Percentiles rank a stretch among this genome's conserved stretches.
These are phyloP conservation scores for Trametes meyenii DNA, from an alignment of 768 basidiomycete species.

Conservation along the genomic window DNA sequence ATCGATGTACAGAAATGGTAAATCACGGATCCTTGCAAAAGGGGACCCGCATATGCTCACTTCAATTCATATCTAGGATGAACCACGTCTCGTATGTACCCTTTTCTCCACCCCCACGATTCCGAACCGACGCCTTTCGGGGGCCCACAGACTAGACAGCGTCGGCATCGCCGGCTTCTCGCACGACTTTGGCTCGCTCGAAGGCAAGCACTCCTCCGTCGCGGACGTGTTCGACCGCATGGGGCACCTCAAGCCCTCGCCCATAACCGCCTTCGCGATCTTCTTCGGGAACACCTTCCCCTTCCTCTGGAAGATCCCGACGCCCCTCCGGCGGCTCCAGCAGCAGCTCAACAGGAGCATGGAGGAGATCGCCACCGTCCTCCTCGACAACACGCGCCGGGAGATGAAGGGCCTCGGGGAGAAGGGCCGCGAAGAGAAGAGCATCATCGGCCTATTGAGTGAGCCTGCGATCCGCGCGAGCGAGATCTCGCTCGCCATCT, in stretches of 20 bases:
- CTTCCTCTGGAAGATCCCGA: conserved; percentile 37
- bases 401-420: conserved; percentile 35
- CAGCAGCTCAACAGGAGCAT: conserved; percentile 34
- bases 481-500: not conserved
- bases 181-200: conserved; percentile 56
- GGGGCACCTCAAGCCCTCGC: conserved; percentile 16
- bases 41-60: not conserved
- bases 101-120: conserved; percentile 17
- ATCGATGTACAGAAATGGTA: conserved; percentile 53
- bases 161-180: conserved; percentile 64
- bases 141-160: conserved; percentile 48
- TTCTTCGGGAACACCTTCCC: conserved; percentile 37
- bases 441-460: conserved; percentile 44
- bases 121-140: not conserved
- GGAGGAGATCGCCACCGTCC: conserved; percentile 37
- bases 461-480: conserved; percentile 8
- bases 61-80: conserved; percentile 37
- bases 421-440: conserved; percentile 35
- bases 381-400: conserved; percentile 37
- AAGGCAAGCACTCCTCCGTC: conserved; percentile 48
- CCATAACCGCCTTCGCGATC: conserved; percentile 22
- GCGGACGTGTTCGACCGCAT: conserved; percentile 31
- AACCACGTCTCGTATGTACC: conserved; percentile 45
- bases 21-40: not conserved
- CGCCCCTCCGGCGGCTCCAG: conserved; percentile 29